phyloP scores from a whole-genome alignment of 2,329 filamentous ascomycete species.

The Pseudonectria foliicola region DNA sequence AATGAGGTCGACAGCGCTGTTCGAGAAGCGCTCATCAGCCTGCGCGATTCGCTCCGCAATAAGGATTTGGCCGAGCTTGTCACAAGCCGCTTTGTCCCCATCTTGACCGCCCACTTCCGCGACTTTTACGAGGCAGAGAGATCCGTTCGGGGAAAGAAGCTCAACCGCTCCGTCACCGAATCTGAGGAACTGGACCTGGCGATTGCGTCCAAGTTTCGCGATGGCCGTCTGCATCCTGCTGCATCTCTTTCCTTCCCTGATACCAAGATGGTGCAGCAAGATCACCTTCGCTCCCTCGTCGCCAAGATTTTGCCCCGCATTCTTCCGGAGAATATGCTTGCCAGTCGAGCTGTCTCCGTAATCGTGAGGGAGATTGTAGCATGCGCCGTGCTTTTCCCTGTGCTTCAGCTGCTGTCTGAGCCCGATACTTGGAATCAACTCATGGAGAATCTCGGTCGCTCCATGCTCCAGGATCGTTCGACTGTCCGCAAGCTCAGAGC shows the following conservation, averaged over 20 bases:
- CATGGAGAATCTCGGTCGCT: conserved; percentile 81
- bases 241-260: conserved; percentile 78
- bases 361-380: conserved; percentile 85
- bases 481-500: conserved; percentile 88
- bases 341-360: conserved; percentile 72
- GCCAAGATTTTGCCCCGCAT: conserved; percentile 65
- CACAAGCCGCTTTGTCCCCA: conserved; percentile 76
- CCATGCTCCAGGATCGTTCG: conserved; percentile 88
- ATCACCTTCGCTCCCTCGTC: conserved; percentile 73
- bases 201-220: conserved; percentile 87
- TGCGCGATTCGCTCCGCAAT: conserved; percentile 65
- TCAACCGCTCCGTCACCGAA: conserved; percentile 87
- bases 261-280: conserved; percentile 77
- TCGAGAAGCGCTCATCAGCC: conserved; percentile 60
- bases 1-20: conserved; percentile 82
- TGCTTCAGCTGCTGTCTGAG: conserved; percentile 74
- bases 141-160: conserved; percentile 74
- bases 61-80: conserved; percentile 79
- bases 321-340: conserved; percentile 65
- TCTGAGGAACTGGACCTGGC: conserved; percentile 93
- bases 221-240: conserved; percentile 82
- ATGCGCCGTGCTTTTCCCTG: conserved; percentile 80
- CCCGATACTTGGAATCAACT: conserved; percentile 97
- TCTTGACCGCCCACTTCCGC: conserved; percentile 80
- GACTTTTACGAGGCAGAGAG: conserved; percentile 90